Conservation (phyloP, 495 filamentous ascomycete genomes). For the Penicillium paradoxum region DNA sequence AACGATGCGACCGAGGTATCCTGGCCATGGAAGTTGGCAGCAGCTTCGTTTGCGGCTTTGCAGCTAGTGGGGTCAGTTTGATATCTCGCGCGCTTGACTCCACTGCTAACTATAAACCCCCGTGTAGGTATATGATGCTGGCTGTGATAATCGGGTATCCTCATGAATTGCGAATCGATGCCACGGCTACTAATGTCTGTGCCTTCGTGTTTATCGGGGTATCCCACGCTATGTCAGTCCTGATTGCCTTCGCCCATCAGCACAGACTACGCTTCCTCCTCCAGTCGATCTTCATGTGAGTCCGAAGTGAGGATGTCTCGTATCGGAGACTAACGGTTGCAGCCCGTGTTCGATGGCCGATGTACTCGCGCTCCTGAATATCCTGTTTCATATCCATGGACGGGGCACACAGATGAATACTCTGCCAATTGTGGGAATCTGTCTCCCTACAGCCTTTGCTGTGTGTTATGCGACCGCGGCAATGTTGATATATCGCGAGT, state of each 20-base stretch:
- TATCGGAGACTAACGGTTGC: neutral
- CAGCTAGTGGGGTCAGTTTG: slow-evolving; percentile 1
- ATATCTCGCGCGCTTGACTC: neutral
- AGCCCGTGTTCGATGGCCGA: slow-evolving; percentile 30
- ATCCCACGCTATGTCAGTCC: neutral
- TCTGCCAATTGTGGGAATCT: slow-evolving; percentile 20
- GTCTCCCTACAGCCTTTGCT: slow-evolving; percentile 22
- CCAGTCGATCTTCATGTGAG: neutral
- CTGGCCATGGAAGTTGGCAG: neutral
- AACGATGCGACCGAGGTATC: neutral
- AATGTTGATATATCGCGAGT: slow-evolving; percentile 22
- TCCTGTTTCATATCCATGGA: slow-evolving; percentile 29
- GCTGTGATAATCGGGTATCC: neutral
- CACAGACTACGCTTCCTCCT: neutral
- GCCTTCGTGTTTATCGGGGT: neutral
- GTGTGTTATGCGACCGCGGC: slow-evolving; percentile 26
- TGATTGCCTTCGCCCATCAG: neutral
- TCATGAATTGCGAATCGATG: neutral
- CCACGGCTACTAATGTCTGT: neutral
- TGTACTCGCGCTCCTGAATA: slow-evolving; percentile 29
- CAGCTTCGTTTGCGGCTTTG: neutral
- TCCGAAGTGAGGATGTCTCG: neutral
- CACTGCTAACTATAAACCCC: neutral
- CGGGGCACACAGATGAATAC: slow-evolving; percentile 22
- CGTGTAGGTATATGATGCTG: slow-evolving; percentile 2